Evolutionary conservation across 2,329 filamentous ascomycete genomes (phyloP).

Genomic region (Monosporascus sp.): DNA sequence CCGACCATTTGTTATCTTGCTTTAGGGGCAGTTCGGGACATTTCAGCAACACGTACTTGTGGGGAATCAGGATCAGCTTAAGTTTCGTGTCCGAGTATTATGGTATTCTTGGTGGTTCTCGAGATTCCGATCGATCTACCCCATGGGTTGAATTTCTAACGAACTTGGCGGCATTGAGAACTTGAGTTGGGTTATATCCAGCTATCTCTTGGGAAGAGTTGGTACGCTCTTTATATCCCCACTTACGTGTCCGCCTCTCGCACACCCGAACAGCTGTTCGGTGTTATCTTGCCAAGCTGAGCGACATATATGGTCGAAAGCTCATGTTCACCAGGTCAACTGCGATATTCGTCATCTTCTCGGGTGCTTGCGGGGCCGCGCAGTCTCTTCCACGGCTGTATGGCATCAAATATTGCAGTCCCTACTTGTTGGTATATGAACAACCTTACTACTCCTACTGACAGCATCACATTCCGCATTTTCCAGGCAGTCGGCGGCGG

Average conservation of each 20-base stretch:
- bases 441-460: too few species aligned
- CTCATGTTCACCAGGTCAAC: not conserved
- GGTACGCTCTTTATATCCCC: not conserved
- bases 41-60: too few species aligned
- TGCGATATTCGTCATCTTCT: not conserved
- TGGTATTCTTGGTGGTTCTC: slow-evolving; percentile 1
- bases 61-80: too few species aligned
- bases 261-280: not conserved
- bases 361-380: not conserved
- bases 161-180: slow-evolving; percentile 6
- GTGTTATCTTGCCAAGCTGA: not conserved
- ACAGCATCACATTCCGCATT: not conserved
- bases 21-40: too few species aligned
- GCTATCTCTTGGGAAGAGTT: slow-evolving; percentile 13
- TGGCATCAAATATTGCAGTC: too few species aligned
- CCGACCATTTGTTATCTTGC: too few species aligned
- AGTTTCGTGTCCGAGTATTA: too few species aligned
- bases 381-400: not conserved
- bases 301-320: not conserved
- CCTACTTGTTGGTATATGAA: too few species aligned
- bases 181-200: slow-evolving; percentile 9
- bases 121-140: slow-evolving; percentile 7
- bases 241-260: not conserved
- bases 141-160: slow-evolving; percentile 6
- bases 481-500: not conserved